These are phyloP conservation scores for Talaromyces islandicus DNA, from an alignment of 2,329 filamentous ascomycete genomes.

Conservation along the genomic window DNA sequence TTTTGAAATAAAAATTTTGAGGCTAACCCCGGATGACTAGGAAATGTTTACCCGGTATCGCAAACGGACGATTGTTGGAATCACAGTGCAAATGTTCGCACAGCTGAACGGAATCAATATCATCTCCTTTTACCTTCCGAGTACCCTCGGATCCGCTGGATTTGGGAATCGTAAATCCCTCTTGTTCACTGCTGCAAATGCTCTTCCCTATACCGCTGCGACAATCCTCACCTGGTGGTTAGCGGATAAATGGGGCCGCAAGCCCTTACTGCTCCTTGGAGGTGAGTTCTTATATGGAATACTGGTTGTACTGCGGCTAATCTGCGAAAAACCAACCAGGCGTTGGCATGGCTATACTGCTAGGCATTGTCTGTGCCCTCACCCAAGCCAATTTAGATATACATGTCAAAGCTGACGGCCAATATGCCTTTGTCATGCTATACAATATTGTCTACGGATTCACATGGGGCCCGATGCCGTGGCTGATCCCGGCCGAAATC, in stretches of 20 bases:
- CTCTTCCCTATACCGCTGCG: conserved; percentile 35
- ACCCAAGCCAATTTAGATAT: conserved; percentile 11
- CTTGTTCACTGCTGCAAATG: conserved; percentile 36
- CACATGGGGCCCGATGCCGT: conserved; percentile 36
- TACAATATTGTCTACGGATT: conserved; percentile 35
- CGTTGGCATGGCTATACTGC: not conserved
- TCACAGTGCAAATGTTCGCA: conserved; percentile 37
- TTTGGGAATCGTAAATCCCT: conserved; percentile 33
- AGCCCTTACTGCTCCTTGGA: conserved; percentile 21
- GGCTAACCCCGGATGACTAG: conserved; percentile 23
- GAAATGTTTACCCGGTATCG: conserved; percentile 41
- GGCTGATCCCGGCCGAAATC: conserved; percentile 26
- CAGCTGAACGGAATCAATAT: conserved; percentile 40
- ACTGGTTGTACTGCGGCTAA: too few relatives aligned
- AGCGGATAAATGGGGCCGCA: conserved; percentile 36
- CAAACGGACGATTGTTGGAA: conserved; percentile 37
- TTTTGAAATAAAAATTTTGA: too few relatives aligned
- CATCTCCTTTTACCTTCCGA: conserved; percentile 39
- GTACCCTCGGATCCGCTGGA: conserved; percentile 29
- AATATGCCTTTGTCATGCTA: conserved; percentile 35
- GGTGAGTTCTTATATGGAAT: not conserved
- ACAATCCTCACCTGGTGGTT: conserved; percentile 36
- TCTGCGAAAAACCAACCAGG: not conserved
- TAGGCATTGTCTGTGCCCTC: not conserved
- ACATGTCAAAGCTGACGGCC: conserved; percentile 28